Evolutionary conservation across 2,329 filamentous ascomycete species (phyloP), one percentile per base, ranked within the genome.

Genomic region (Scolecobasidium constrictum): DNA sequence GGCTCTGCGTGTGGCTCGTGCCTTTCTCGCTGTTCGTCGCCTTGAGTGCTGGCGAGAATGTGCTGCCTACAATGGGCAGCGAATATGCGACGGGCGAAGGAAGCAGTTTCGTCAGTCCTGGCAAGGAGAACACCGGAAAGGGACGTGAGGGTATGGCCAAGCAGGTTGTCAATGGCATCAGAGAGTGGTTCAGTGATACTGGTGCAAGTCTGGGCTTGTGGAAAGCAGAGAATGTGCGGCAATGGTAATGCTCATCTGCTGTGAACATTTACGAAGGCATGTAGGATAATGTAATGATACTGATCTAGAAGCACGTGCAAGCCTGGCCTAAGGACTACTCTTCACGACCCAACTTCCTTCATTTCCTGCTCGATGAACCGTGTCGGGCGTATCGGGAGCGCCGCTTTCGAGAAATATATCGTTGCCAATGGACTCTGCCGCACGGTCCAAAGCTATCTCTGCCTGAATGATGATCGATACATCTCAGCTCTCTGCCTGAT

Each of bases 21-120:
- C 92, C 92, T 0, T 98, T 98, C 58, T 80, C 88, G 13, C 72
- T 98, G 12, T 98, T 98, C 57, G 90, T 98, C 40, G 94, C 85
- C 54, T 65, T 98, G 34, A 94, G 86, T 15, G 92, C 92, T 0
- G 86, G 87, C 43, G 92, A 98, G 57, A 96, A 96, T 57, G 86
- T 96, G 3, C 66, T 98, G 40, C 92, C 92, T 0, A 93, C 81
- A 5, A 95, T 95, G 75, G 86, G 86, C 11, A 86, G 77, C 38
- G 83, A 87, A 49, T 79, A 78, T 56, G 74, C 73, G 15, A 78
- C 76, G 0, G 75, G 76, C 4, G 68, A 70, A n/a, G 67, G 68
- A 2, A 69, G 65, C 50, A 67, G 64, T 49, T 69, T 68, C 46
- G 61, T 67, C 7, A 62, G 56, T 35, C 53, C 67, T 4, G 68